Percentiles rank a stretch among this genome's conserved stretches.
These are phyloP conservation scores for Microbotryum lychnidis-dioicae DNA, from an alignment of 1,284 basidiomycete species.

Conservation along the genomic window DNA sequence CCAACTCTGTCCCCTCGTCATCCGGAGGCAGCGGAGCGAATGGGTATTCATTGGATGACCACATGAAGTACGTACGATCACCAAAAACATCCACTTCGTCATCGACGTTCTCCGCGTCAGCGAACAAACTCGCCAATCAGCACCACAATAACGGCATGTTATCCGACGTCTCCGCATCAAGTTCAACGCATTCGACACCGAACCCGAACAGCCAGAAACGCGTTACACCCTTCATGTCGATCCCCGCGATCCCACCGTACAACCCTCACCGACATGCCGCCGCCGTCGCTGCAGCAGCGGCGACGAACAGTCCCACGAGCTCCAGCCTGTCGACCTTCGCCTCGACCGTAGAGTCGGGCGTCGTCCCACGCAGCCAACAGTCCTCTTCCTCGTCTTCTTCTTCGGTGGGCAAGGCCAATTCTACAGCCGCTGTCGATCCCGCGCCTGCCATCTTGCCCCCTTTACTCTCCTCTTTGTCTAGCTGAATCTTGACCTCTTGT, in stretches of 20 bases:
- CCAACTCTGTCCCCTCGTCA: constrained; percentile 4
- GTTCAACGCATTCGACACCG: background rate
- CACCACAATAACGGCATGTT: no score
- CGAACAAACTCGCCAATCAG: background rate
- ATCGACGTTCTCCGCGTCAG: background rate
- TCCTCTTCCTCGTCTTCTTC: no score
- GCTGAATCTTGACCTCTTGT: no score
- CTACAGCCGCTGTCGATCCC: no score
- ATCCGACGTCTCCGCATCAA: no score
- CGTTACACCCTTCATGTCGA: constrained; percentile 17
- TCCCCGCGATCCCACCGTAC: constrained; percentile 23
- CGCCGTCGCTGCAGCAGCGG: constrained; percentile 3
- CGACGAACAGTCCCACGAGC: background rate
- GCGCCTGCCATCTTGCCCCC: no score
- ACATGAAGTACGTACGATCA: constrained; percentile 23
- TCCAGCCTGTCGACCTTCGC: no score
- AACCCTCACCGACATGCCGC: constrained; percentile 20
- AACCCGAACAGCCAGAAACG: background rate
- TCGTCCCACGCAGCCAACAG: no score
- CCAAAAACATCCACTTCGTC: constrained; percentile 10
- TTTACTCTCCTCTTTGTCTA: no score
- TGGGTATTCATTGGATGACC: constrained; percentile 22
- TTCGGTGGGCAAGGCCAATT: no score
- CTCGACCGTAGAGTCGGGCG: no score
- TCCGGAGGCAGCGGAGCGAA: constrained; percentile 2